These are phyloP conservation scores for Chytriomyces sp. DNA, from an alignment of 192 early-diverging fungal genomes.

Conservation along the genomic window DNA sequence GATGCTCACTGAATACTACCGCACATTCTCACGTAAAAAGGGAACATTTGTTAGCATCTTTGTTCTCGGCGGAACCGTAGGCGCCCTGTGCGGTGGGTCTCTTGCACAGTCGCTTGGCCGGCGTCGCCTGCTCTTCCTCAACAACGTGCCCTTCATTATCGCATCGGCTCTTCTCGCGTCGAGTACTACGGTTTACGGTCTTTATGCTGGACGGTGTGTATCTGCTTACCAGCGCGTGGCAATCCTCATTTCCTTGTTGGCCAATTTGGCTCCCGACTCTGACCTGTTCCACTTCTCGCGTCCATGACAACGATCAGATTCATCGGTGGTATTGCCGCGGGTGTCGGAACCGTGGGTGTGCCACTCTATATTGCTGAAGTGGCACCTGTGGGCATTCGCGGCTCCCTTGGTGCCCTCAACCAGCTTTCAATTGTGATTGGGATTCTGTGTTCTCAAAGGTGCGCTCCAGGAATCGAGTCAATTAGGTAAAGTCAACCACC, in stretches of 20 bases:
- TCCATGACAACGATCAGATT: too few relatives aligned
- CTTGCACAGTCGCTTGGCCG: slow-evolving; percentile 71
- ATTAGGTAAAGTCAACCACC: background rate
- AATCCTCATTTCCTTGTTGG: background rate
- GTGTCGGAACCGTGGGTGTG: slow-evolving; percentile 73
- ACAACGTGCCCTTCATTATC: slow-evolving; percentile 64
- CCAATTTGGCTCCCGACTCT: too few relatives aligned
- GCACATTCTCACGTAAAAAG: too few relatives aligned
- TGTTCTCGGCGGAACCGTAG: slow-evolving; percentile 67
- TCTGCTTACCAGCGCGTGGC: background rate
- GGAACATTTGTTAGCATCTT: slow-evolving; percentile 50
- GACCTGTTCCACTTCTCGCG: background rate
- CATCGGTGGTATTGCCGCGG: slow-evolving; percentile 75
- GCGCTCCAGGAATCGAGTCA: slow-evolving; percentile 29
- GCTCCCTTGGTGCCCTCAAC: slow-evolving; percentile 78
- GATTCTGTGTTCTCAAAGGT: slow-evolving; percentile 72
- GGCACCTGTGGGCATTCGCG: slow-evolving; percentile 67
- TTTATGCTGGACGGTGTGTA: slow-evolving; percentile 44
- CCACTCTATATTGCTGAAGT: slow-evolving; percentile 83
- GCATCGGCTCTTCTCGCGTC: slow-evolving; percentile 67
- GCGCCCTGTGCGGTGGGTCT: slow-evolving; percentile 76
- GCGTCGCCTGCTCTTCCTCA: slow-evolving; percentile 63
- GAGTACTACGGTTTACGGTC: slow-evolving; percentile 47
- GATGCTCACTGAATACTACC: too few relatives aligned
- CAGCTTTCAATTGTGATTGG: slow-evolving; percentile 84